Evolutionary conservation across 192 early-diverging fungal species (phyloP).

Genomic region (Martensiomyces pterosporus): DNA sequence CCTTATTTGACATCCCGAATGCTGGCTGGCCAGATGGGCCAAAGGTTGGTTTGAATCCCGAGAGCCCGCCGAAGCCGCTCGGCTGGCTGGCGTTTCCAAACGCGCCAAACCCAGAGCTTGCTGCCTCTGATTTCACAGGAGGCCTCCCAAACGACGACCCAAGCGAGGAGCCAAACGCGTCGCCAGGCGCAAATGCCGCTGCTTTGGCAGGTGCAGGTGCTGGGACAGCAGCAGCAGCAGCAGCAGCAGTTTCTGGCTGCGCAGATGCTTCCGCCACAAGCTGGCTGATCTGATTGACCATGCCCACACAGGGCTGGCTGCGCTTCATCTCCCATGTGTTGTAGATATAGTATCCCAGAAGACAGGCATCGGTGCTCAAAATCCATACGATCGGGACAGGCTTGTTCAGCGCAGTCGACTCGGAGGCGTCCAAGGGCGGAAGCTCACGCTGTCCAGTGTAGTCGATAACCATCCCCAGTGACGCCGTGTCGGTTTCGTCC

Average conservation of each 20-base stretch:
- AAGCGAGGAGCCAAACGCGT: background rate
- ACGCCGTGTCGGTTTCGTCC: constrained; percentile 57
- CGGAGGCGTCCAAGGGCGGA: constrained; percentile 53
- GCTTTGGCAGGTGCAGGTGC: constrained; percentile 5
- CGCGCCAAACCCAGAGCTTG: constrained; percentile 5
- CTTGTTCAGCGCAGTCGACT: constrained; percentile 37
- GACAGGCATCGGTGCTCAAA: constrained; percentile 59
- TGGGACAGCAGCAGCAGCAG: background rate
- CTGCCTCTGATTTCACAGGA: constrained; percentile 2
- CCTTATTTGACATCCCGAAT: constrained; percentile 21
- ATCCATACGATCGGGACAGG: constrained; percentile 71
- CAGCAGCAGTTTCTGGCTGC: background rate
- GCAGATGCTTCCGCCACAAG: constrained; percentile 9
- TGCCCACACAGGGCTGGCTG: constrained; percentile 36
- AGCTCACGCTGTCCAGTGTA: constrained; percentile 58
- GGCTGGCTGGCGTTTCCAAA: no score
- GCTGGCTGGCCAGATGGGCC: constrained; percentile 3
- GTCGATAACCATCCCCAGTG: constrained; percentile 73
- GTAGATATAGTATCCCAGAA: constrained; percentile 65
- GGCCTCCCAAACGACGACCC: background rate
- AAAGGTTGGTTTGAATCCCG: constrained; percentile 8
- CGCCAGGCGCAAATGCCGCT: constrained; percentile 15
- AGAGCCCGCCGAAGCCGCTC: constrained; percentile 6
- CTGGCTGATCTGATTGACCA: constrained; percentile 28
- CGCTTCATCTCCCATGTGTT: constrained; percentile 52